Evolutionary conservation across 73 alveolate genomes (phyloP).

Genomic region (Loxodes magnus): DNA sequence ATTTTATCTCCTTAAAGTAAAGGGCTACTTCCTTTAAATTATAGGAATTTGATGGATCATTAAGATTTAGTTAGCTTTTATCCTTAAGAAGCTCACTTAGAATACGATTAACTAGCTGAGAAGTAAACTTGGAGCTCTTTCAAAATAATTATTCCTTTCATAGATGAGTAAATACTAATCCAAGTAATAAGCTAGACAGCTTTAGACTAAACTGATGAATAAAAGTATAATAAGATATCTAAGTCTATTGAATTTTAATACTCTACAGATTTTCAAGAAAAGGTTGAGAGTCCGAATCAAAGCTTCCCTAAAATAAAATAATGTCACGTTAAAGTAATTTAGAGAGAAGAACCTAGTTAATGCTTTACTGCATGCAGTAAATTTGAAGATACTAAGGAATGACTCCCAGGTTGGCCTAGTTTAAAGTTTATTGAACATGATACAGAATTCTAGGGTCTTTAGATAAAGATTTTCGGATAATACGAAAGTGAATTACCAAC

Average conservation of each 20-base stretch:
- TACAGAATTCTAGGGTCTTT: neutral
- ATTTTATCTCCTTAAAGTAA: conserved; percentile 80
- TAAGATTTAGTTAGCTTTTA: conserved; percentile 49
- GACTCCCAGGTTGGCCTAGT: conserved; percentile 6
- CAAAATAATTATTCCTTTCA: conserved; percentile 10
- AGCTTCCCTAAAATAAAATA: neutral
- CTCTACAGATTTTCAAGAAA: neutral
- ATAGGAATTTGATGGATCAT: conserved; percentile 43
- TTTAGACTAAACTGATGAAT: neutral
- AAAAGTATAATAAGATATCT: neutral
- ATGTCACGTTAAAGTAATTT: neutral
- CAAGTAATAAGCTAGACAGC: neutral
- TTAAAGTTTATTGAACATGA: neutral
- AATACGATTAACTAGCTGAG: conserved; percentile 16
- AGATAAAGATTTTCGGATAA: neutral
- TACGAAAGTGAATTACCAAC: neutral
- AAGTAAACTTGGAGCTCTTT: conserved; percentile 8
- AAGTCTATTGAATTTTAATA: neutral
- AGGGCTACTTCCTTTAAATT: conserved; percentile 67
- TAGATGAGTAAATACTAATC: neutral
- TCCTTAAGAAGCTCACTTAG: conserved; percentile 72
- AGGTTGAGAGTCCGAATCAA: neutral
- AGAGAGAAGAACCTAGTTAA: neutral
- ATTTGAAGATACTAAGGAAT: neutral
- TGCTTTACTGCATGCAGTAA: neutral